These are phyloP conservation scores for Sporothrix mexicana DNA, from an alignment of 2,329 filamentous ascomycete genomes.

Conservation along the genomic window DNA sequence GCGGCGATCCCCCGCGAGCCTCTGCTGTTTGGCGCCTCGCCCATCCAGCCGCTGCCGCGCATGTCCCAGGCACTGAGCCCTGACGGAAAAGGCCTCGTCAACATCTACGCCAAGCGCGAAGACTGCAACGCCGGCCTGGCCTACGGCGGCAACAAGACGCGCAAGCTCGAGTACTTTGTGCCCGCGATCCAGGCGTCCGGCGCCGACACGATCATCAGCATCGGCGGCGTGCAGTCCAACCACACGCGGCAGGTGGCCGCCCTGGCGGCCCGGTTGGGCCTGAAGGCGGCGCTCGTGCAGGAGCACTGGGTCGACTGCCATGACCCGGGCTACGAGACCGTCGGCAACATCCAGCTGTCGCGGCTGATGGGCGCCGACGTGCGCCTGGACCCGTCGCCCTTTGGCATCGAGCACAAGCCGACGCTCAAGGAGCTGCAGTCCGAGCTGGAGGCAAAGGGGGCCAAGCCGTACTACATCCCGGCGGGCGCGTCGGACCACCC, in stretches of 20 bases:
- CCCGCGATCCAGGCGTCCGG: constrained; percentile 64
- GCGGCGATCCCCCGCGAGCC: constrained; percentile 65
- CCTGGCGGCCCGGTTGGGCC: constrained; percentile 62
- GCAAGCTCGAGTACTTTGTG: constrained; percentile 72
- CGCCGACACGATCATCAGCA: constrained; percentile 67
- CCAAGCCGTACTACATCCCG: constrained; percentile 74
- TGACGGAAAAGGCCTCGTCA: constrained; percentile 50
- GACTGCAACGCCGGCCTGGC: constrained; percentile 72
- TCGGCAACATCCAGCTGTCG: constrained; percentile 74
- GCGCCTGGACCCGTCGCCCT: constrained; percentile 62
- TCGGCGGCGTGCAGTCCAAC: constrained; percentile 73
- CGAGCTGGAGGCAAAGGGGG: constrained; percentile 36
- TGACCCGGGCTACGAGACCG: constrained; percentile 64
- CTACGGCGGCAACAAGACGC: constrained; percentile 71
- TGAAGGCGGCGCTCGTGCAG: constrained; percentile 64
- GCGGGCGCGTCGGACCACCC: constrained; percentile 74
- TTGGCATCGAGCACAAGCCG: constrained; percentile 72
- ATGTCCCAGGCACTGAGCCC: constrained; percentile 66
- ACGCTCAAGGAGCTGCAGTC: constrained; percentile 63
- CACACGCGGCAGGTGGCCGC: constrained; percentile 72
- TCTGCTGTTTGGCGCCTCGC: constrained; percentile 71
- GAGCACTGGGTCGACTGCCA: constrained; percentile 72
- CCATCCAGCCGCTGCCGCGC: constrained; percentile 69
- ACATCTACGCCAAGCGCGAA: constrained; percentile 73
- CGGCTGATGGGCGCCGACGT: constrained; percentile 71